Evolutionary conservation across 1,139 yeast species (phyloP), one percentile per base, ranked within the genome.

Genomic region (Yamadazyma jaroonii): DNA sequence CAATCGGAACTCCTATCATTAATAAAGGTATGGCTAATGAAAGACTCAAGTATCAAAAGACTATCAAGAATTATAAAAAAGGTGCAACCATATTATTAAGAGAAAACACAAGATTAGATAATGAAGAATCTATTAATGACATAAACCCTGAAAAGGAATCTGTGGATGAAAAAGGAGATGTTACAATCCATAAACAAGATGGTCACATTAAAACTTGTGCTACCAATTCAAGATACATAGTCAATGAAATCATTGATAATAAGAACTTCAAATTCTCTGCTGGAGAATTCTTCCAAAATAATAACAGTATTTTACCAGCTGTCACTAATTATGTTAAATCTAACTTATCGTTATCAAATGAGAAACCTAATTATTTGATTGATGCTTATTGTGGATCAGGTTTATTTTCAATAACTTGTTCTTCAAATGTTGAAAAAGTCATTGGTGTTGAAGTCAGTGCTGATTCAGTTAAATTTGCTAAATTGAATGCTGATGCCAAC

Each of bases 321-420:
- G 95, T 92, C 8, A 85, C 95, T 1, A 67, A 69, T 32, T 89
- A 88, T 54, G 98, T 92, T 13, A 77, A 81, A 44, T 75, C 80
- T 13, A 86, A 87, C 53, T 62, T 40, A 13, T 11, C 29, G 88
- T 36, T 64, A 64, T 29, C 34, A 9, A 12, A 25, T 4, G 25
- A 23, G 6, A 12, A 29, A 14, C 33, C 31, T 14, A 65, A 62
- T 45, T 89, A 82, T 57, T 67, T 92, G 38, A 96, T 92, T 21
- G 98, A 92, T 60, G 96, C 98, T 0, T 92, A 92, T 64, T 92
- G 98, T 70, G 98, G 98, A 3, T 87, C 96, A 3, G 98, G 98
- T 0, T 67, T 92, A 35, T 92, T 92, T 59, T 85, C 95, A 42
- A 83, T 92, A 39, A 81, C 96, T 6, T 84, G 96, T 52, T 82